These are phyloP conservation scores for Podila epigama DNA, from an alignment of 192 early-diverging fungal genomes.

Conservation along the genomic window DNA sequence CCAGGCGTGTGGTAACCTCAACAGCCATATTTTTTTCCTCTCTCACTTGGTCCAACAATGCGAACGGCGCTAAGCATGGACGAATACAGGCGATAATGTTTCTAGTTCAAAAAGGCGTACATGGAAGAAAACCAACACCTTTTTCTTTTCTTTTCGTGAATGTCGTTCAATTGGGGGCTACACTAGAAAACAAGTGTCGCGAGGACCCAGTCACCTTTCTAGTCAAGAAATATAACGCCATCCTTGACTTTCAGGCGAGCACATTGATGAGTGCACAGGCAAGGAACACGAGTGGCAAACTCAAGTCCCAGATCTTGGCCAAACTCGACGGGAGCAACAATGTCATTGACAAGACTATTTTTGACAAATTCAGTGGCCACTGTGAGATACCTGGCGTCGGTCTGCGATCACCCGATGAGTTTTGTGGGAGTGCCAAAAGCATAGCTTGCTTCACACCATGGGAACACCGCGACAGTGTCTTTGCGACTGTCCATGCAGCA, in stretches of 20 bases:
- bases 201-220: constrained; percentile 28
- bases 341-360: constrained; percentile 35
- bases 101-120: background rate
- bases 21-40: background rate
- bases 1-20: constrained; percentile 30
- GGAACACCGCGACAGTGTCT: constrained; percentile 19
- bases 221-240: constrained; percentile 13
- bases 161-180: background rate
- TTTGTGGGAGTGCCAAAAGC: constrained; percentile 37
- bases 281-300: background rate
- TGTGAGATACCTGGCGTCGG: constrained; percentile 7
- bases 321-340: constrained; percentile 5
- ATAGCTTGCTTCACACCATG: constrained; percentile 42
- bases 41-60: too few species aligned
- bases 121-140: background rate
- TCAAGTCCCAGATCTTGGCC: background rate
- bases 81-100: too few species aligned
- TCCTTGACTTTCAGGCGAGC: constrained; percentile 14
- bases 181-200: constrained; percentile 23
- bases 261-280: background rate
- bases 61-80: too few species aligned
- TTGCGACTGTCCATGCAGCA: constrained; percentile 18
- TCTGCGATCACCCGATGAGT: constrained; percentile 8
- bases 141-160: background rate
- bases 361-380: constrained; percentile 21